Conservation (phyloP, 139 green algal species). For the Desmodesmus armatus region DNA sequence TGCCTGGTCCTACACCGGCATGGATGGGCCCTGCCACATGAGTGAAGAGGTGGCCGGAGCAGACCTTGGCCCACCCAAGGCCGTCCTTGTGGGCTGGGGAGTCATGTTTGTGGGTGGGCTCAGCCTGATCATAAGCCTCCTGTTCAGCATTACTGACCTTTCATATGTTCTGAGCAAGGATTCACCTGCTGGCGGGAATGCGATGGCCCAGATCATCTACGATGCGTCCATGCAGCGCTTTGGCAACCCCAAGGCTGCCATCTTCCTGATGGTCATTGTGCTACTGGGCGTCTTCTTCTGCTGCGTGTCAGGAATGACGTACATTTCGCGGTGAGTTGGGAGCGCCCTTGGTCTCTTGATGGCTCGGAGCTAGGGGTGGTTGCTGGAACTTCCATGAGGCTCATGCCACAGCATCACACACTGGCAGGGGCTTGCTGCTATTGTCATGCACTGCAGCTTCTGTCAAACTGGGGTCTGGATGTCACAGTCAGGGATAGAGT, state of each 20-base stretch:
- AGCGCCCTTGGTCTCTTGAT: too few relatives aligned
- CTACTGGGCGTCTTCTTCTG: constrained; percentile 22
- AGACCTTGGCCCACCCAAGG: not conserved
- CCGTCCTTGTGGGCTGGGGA: constrained; percentile 20
- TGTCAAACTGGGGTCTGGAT: not conserved
- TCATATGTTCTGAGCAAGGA: not conserved
- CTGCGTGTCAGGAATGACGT: constrained; percentile 15
- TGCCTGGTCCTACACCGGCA: constrained; percentile 35
- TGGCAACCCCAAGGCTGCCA: constrained; percentile 6
- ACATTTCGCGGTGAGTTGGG: constrained; percentile 3
- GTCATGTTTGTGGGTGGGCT: constrained; percentile 41
- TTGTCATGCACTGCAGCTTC: not conserved
- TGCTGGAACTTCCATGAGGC: not conserved
- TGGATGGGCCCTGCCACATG: constrained; percentile 31
- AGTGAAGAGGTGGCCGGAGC: constrained; percentile 13
- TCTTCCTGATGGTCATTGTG: constrained; percentile 17
- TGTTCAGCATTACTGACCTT: constrained; percentile 19
- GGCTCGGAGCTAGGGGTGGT: not conserved
- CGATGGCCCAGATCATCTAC: constrained; percentile 44
- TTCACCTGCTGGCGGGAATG: not conserved
- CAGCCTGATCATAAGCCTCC: constrained; percentile 20
- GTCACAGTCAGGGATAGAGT: not conserved
- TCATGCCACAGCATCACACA: not conserved
- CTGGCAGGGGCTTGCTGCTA: not conserved
- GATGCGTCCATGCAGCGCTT: constrained; percentile 25